Percentiles rank a stretch among this genome's conserved stretches.
These are phyloP conservation scores for Kodamaea ohmeri DNA, from an alignment of 1,139 yeast species.

Conservation along the genomic window DNA sequence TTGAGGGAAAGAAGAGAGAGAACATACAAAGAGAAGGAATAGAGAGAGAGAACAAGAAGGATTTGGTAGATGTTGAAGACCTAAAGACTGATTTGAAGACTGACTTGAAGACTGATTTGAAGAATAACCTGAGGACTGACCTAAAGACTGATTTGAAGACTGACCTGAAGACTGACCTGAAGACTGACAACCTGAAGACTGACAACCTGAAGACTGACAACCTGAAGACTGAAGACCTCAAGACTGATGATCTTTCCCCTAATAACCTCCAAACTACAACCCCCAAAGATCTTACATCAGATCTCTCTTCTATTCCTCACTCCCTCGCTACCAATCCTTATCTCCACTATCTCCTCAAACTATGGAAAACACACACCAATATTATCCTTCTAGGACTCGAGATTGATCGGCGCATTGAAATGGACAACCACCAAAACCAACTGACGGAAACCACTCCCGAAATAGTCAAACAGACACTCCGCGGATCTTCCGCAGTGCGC, in stretches of 20 bases:
- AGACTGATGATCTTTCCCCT: too few relatives aligned
- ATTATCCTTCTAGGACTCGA: constrained; percentile 57
- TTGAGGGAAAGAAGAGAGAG: constrained; percentile 21
- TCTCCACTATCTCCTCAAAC: constrained; percentile 48
- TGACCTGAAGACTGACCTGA: too few relatives aligned
- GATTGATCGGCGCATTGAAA: constrained; percentile 60
- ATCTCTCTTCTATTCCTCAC: too few relatives aligned
- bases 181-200: too few relatives aligned
- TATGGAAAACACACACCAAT: constrained; percentile 66
- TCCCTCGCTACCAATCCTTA: constrained; percentile 59
- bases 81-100: background rate
- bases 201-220: too few relatives aligned
- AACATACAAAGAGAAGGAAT: constrained; percentile 17
- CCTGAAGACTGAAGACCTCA: too few relatives aligned
- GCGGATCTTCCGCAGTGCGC: constrained; percentile 64
- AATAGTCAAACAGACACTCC: constrained; percentile 48
- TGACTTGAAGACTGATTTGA: too few relatives aligned
- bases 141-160: too few relatives aligned
- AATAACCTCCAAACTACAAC: too few relatives aligned
- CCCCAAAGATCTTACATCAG: too few relatives aligned
- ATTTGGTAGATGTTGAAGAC: background rate
- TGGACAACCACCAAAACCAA: constrained; percentile 32
- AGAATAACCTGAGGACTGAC: too few relatives aligned
- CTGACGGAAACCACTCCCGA: constrained; percentile 45
- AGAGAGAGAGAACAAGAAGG: background rate